A percentile compares a stretch with the other conserved stretches of the same genome.
Evolutionary conservation across 805 yeast species (phyloP).

Genomic region (baker's yeast (Saccharomyces cerevisiae)): DNA sequence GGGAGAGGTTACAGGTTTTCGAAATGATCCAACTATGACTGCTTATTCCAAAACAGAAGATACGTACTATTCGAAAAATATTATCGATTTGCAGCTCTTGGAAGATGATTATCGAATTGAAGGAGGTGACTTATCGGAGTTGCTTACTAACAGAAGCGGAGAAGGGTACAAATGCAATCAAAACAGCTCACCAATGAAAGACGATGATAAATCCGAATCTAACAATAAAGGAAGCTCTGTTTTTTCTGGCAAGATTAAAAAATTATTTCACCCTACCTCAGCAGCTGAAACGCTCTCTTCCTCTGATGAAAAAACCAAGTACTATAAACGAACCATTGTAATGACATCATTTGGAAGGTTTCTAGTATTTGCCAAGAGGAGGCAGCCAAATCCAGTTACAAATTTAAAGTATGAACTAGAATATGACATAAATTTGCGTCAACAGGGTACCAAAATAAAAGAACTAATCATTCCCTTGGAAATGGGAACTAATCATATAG

Average conservation of each 20-base stretch:
- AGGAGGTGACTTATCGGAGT: slow-evolving; percentile 6
- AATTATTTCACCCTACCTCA: slow-evolving; percentile 22
- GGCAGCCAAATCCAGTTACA: slow-evolving; percentile 26
- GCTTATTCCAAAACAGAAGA: slow-evolving; percentile 20
- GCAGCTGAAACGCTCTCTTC: neutral
- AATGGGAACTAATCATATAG: slow-evolving; percentile 31
- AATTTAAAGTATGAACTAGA: slow-evolving; percentile 37
- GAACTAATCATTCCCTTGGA: slow-evolving; percentile 39
- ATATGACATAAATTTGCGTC: slow-evolving; percentile 47
- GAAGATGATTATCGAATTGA: slow-evolving; percentile 15
- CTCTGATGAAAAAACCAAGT: slow-evolving; percentile 2
- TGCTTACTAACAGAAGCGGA: neutral
- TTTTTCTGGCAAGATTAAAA: slow-evolving; percentile 22
- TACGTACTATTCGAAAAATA: slow-evolving; percentile 23
- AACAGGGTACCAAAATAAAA: slow-evolving; percentile 46
- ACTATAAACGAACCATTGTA: slow-evolving; percentile 7
- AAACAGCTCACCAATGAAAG: neutral
- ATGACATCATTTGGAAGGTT: slow-evolving; percentile 42
- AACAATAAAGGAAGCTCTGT: slow-evolving; percentile 9
- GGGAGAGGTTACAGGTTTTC: slow-evolving; percentile 36
- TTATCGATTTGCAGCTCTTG: slow-evolving; percentile 14
- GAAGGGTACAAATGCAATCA: neutral
- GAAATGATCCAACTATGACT: slow-evolving; percentile 25
- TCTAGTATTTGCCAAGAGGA: slow-evolving; percentile 39
- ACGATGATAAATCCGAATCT: neutral